Evolutionary conservation across 495 filamentous ascomycete species (phyloP).

Genomic region (Penicillium coffeae): DNA sequence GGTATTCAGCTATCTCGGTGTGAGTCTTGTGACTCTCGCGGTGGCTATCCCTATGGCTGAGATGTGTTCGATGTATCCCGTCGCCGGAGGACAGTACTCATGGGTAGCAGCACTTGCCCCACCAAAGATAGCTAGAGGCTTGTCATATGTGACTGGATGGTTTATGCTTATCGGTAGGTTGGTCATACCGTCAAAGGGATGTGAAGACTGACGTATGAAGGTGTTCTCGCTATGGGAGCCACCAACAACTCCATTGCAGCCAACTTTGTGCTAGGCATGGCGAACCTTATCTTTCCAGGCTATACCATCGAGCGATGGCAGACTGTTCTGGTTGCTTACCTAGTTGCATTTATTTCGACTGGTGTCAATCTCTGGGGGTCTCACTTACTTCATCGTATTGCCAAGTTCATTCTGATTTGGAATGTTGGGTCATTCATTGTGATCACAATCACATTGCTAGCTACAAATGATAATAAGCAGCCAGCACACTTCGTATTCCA

Average conservation of each 20-base stretch:
- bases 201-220: slow-evolving; percentile 16
- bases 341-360: slow-evolving; percentile 38
- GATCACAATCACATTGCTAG: slow-evolving; percentile 48
- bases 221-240: slow-evolving; percentile 54
- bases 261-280: slow-evolving; percentile 54
- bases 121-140: slow-evolving; percentile 41
- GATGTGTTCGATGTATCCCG: slow-evolving; percentile 53
- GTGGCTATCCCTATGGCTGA: slow-evolving; percentile 58
- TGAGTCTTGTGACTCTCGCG: slow-evolving; percentile 46
- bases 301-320: slow-evolving; percentile 57
- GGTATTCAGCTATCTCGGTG: slow-evolving; percentile 53
- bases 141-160: slow-evolving; percentile 51
- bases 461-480: slow-evolving; percentile 51
- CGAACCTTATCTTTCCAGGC: slow-evolving; percentile 49
- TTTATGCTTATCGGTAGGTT: slow-evolving; percentile 48
- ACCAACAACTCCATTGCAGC: slow-evolving; percentile 54
- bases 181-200: not conserved
- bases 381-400: slow-evolving; percentile 49
- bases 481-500: slow-evolving; percentile 52
- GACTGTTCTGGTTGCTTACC: slow-evolving; percentile 50
- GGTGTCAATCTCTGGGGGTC: slow-evolving; percentile 49
- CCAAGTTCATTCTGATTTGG: slow-evolving; percentile 50
- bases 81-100: slow-evolving; percentile 53
- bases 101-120: slow-evolving; percentile 57
- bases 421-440: slow-evolving; percentile 53